Evolutionary conservation across 306 rosid genomes (phyloP), one percentile per base, ranked within the genome.

Genomic region (Hippophae gyantsensis): DNA sequence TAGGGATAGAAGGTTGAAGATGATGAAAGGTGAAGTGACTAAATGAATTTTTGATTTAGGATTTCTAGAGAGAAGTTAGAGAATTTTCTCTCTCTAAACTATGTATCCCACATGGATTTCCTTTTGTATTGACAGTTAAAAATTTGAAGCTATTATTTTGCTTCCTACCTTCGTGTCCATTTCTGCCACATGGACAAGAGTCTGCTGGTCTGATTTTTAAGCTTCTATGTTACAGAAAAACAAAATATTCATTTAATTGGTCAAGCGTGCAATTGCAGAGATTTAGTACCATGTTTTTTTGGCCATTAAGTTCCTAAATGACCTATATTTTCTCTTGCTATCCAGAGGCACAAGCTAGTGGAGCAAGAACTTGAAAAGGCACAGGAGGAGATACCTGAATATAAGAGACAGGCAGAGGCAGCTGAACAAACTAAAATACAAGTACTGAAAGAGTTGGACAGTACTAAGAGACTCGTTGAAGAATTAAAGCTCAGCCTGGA

Each of bases 401-500:
- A 75, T 71, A 81, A 66, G 81, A 84, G 72, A 72, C 82, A 46
- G 65, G 73, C 97, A 14, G 90, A 79, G 69, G 57, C 58, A 42
- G 85, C 99, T 48, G 95, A 89, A 66, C 52, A 62, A 63, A 78
- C 52, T 55, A 93, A 93, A 73, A 25, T 64, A 27, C 73, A 64
- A 75, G 83, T 84, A 23, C 78, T 93, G 42, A 79, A 77, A 72
- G 97, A 93, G 77, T 77, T 93, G 62, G 97, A 86, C 75, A 70
- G 81, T 66, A 76, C 99, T 8, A 93, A 93, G 80, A 78, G 99
- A 62, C 81, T 84, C 13, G 74, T 89, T 57, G 99, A 89, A 78
- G 99, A 93, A 65, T 72, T 93, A 66, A 93, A 93, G 73, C 90
- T 93, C 60, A 89, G 84, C 75, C 83, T 93, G 13, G 99, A 89